phyloP scores from a whole-genome alignment of 139 green algal genomes.

The Gonium pectorale region DNA sequence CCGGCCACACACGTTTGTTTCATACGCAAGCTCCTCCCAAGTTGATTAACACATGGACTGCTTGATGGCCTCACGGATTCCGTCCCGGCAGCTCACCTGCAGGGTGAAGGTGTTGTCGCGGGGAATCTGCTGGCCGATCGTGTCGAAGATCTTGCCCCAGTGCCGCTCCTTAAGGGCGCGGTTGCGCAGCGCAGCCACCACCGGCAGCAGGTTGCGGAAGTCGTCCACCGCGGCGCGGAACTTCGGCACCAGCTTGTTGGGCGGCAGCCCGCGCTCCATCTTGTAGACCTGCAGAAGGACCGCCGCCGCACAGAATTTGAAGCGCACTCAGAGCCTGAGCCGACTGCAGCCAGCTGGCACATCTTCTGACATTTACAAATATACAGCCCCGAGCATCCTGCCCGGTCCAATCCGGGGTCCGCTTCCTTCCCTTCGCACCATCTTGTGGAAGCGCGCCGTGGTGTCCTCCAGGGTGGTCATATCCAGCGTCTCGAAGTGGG shows the following conservation, averaged over 20 bases:
- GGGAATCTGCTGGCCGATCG: constrained; percentile 60
- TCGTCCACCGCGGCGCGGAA: constrained; percentile 73
- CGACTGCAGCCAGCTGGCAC: not conserved
- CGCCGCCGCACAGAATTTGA: too few relatives aligned
- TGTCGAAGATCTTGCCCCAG: constrained; percentile 81
- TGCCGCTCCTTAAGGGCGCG: constrained; percentile 76
- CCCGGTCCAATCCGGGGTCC: not conserved
- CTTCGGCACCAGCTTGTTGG: constrained; percentile 79
- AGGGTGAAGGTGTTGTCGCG: constrained; percentile 73
- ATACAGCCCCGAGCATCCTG: too few relatives aligned
- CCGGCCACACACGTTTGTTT: too few relatives aligned
- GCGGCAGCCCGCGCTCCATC: constrained; percentile 80
- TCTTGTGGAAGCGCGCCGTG: constrained; percentile 64
- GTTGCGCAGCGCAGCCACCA: constrained; percentile 71
- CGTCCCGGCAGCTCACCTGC: constrained; percentile 50
- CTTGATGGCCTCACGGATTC: too few relatives aligned
- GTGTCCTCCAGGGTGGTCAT: constrained; percentile 77
- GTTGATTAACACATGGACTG: too few relatives aligned
- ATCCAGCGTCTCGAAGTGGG: constrained; percentile 74
- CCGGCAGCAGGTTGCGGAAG: constrained; percentile 72
- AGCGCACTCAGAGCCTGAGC: too few relatives aligned
- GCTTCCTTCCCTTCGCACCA: not conserved
- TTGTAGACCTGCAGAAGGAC: constrained; percentile 61
- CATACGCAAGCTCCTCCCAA: too few relatives aligned
- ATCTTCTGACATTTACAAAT: too few relatives aligned